Percentiles rank a stretch among this genome's conserved stretches.
phyloP scores from a whole-genome alignment of 305 asterid genomes.

The Rubia tinctorum region DNA sequence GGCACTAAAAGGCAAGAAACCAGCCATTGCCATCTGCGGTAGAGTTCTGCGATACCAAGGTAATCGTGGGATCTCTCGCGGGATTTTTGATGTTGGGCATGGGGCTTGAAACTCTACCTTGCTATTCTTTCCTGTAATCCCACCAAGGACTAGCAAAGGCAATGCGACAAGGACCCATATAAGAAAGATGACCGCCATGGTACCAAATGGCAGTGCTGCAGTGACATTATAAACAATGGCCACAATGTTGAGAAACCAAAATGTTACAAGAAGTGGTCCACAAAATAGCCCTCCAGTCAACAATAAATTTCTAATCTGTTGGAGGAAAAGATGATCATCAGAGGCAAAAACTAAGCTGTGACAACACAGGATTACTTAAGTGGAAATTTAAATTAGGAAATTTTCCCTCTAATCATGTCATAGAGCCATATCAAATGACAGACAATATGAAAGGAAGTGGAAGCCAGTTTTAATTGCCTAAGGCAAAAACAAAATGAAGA shows the following conservation, averaged over 20 bases:
- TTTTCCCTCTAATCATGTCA: not conserved
- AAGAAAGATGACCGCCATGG: slow-evolving; percentile 33
- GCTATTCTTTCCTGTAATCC: slow-evolving; percentile 42
- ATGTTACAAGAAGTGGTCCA: slow-evolving; percentile 38
- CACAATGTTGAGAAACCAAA: slow-evolving; percentile 37
- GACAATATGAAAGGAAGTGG: too few species aligned
- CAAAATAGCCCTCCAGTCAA: slow-evolving; percentile 37
- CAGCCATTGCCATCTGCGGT: slow-evolving; percentile 45
- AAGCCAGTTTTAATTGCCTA: too few species aligned
- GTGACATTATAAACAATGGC: slow-evolving; percentile 36
- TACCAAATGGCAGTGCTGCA: slow-evolving; percentile 41
- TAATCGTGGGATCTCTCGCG: slow-evolving; percentile 36
- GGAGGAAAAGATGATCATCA: not conserved
- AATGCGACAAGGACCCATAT: slow-evolving; percentile 38
- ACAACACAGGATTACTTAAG: not conserved
- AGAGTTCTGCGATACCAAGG: slow-evolving; percentile 41
- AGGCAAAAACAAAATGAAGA: too few species aligned
- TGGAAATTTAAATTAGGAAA: not conserved
- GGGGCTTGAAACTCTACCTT: slow-evolving; percentile 45
- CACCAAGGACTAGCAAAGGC: slow-evolving; percentile 39
- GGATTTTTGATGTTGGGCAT: slow-evolving; percentile 35
- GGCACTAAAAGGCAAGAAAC: slow-evolving; percentile 40
- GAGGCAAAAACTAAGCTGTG: not conserved
- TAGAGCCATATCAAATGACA: not conserved
- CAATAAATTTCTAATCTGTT: slow-evolving; percentile 37